A percentile compares a stretch with the other conserved stretches of the same genome.
Evolutionary conservation across 805 yeast genomes (phyloP).

Genomic region (Kuraishia borneana): DNA sequence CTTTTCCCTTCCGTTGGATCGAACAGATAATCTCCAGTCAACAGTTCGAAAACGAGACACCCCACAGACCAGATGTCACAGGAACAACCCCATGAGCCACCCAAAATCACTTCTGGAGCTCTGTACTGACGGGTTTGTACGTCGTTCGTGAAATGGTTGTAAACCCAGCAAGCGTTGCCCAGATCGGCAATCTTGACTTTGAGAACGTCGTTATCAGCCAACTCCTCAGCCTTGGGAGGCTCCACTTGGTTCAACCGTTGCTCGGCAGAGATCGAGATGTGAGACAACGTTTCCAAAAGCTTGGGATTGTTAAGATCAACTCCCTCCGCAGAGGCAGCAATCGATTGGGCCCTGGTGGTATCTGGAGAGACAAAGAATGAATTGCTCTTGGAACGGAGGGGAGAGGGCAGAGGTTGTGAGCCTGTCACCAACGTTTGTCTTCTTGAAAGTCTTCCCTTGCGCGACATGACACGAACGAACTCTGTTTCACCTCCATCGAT

Average conservation of each 20-base stretch:
- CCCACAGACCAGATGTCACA: slow-evolving; percentile 96
- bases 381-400: slow-evolving; percentile 44
- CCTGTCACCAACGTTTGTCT: slow-evolving; percentile 76
- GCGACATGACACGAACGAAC: neutral
- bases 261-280: slow-evolving; percentile 23
- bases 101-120: slow-evolving; percentile 77
- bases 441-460: slow-evolving; percentile 39
- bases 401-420: slow-evolving; percentile 88
- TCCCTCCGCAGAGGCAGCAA: neutral
- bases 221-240: slow-evolving; percentile 24
- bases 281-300: slow-evolving; percentile 25
- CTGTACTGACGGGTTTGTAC: slow-evolving; percentile 90
- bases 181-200: slow-evolving; percentile 86
- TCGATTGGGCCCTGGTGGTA: neutral
- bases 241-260: slow-evolving; percentile 13
- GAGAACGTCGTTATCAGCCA: slow-evolving; percentile 38
- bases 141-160: slow-evolving; percentile 75
- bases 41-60: slow-evolving; percentile 77
- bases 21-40: slow-evolving; percentile 90
- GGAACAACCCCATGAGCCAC: slow-evolving; percentile 88
- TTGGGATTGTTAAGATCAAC: slow-evolving; percentile 4
- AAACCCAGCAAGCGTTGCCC: slow-evolving; percentile 83
- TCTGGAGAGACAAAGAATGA: slow-evolving; percentile 7
- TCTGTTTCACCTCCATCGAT: slow-evolving; percentile 1
- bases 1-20: slow-evolving; percentile 76